These are phyloP conservation scores for Candida palmyrensis DNA, from an alignment of 805 yeast genomes.

Conservation along the genomic window DNA sequence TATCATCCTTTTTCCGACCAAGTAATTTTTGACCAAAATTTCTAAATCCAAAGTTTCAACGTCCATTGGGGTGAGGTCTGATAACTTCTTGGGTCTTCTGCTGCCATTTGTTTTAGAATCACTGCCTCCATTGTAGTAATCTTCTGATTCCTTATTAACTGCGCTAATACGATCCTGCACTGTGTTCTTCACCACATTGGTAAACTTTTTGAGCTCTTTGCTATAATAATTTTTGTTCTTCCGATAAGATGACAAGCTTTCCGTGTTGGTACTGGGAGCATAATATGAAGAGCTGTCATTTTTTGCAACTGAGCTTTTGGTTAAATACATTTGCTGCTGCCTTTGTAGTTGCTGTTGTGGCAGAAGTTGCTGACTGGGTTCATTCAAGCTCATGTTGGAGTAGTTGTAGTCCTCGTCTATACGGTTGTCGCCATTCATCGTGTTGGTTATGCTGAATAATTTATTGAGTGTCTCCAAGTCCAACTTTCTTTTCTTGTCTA, in stretches of 20 bases:
- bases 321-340: neutral
- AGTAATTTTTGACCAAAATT: constrained; percentile 21
- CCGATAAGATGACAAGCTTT: constrained; percentile 9
- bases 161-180: constrained; percentile 53
- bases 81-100: constrained; percentile 27
- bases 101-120: constrained; percentile 15
- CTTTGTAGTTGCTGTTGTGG: neutral
- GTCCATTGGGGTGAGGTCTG: constrained; percentile 33
- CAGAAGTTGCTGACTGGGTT: neutral
- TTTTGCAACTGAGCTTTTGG: constrained; percentile 1
- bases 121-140: neutral
- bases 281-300: constrained; percentile 3
- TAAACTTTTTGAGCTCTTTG: constrained; percentile 45
- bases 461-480: constrained; percentile 50
- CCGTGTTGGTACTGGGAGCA: neutral
- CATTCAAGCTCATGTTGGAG: neutral
- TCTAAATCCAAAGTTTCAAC: constrained; percentile 40
- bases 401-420: constrained; percentile 1
- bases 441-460: constrained; percentile 31
- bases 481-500: constrained; percentile 47
- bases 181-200: constrained; percentile 65
- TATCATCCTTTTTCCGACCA: constrained; percentile 29
- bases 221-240: constrained; percentile 30
- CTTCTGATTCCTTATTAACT: constrained; percentile 8
- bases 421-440: constrained; percentile 20